These are phyloP conservation scores for Boletus eberwhitei DNA, from an alignment of 768 basidiomycete genomes.

Conservation along the genomic window DNA sequence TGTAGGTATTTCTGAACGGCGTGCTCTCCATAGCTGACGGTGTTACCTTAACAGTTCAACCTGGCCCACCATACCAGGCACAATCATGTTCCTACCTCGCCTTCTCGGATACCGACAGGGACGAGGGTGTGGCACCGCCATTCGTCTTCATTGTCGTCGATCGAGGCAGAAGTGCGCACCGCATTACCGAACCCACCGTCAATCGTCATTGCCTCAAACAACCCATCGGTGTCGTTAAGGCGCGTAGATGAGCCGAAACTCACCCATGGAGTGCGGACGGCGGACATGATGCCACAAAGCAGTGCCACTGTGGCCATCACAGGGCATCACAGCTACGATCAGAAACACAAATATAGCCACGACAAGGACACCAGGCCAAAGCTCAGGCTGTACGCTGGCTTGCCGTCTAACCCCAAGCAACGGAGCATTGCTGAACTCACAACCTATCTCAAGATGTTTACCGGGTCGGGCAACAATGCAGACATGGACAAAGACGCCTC, in stretches of 20 bases:
- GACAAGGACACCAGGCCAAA: neutral
- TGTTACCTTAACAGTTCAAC: no score
- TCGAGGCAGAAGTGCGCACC: constrained; percentile 28
- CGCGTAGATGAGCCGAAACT: constrained; percentile 1
- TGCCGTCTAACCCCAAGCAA: constrained; percentile 58
- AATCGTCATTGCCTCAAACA: neutral
- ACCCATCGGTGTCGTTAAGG: neutral
- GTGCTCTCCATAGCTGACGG: no score
- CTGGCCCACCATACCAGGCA: constrained; percentile 32
- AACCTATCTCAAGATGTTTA: constrained; percentile 47
- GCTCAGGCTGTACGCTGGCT: constrained; percentile 29
- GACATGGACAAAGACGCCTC: constrained; percentile 26
- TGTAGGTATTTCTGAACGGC: no score
- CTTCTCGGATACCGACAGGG: constrained; percentile 26
- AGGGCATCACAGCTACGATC: neutral
- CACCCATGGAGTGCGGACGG: constrained; percentile 29
- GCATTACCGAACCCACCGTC: constrained; percentile 48
- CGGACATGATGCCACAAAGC: constrained; percentile 39
- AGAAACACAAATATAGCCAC: neutral
- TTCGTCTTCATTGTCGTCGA: constrained; percentile 23
- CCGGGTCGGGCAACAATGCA: constrained; percentile 26
- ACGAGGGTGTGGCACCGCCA: constrained; percentile 39
- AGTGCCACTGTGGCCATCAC: constrained; percentile 10
- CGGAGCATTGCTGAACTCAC: constrained; percentile 66
- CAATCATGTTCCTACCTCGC: constrained; percentile 46